Evolutionary conservation across 1,139 yeast species (phyloP).

Genomic region (Pichiaceae sp.): DNA sequence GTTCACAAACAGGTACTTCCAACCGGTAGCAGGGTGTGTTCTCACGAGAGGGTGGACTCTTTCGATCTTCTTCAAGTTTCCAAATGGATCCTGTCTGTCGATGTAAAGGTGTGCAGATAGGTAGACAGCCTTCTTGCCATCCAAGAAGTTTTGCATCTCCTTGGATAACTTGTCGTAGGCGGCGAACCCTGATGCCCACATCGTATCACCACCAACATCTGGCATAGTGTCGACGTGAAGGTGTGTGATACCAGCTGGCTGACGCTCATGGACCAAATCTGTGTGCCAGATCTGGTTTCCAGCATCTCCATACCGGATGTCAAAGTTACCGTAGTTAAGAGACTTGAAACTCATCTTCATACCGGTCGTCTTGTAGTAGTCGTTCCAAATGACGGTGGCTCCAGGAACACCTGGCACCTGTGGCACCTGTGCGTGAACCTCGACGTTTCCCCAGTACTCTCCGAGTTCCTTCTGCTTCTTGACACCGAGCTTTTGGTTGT

Average conservation of each 20-base stretch:
- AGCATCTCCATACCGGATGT: slow-evolving; percentile 12
- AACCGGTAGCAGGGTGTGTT: slow-evolving; percentile 49
- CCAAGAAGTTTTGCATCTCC: slow-evolving; percentile 38
- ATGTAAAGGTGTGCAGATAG: slow-evolving; percentile 35
- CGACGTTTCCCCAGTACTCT: slow-evolving; percentile 37
- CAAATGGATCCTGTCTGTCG: slow-evolving; percentile 34
- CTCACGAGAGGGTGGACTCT: slow-evolving; percentile 40
- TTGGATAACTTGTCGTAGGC: slow-evolving; percentile 41
- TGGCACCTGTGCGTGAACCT: slow-evolving; percentile 38
- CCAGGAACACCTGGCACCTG: slow-evolving; percentile 36
- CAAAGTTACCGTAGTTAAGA: slow-evolving; percentile 17
- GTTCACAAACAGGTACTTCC: slow-evolving; percentile 42
- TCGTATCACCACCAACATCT: slow-evolving; percentile 40
- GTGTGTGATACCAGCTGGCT: slow-evolving; percentile 42
- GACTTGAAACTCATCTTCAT: slow-evolving; percentile 9
- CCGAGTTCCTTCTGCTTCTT: slow-evolving; percentile 38
- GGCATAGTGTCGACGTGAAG: slow-evolving; percentile 40
- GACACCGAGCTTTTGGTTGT: slow-evolving; percentile 39
- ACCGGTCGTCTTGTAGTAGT: slow-evolving; percentile 19
- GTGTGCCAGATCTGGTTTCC: slow-evolving; percentile 33
- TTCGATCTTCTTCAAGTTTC: slow-evolving; percentile 35
- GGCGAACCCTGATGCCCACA: slow-evolving; percentile 42
- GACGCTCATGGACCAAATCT: slow-evolving; percentile 38
- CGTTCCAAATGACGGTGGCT: slow-evolving; percentile 47
- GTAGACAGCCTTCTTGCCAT: slow-evolving; percentile 40